Evolutionary conservation across 2,329 filamentous ascomycete species (phyloP), one percentile per base, ranked within the genome.

Genomic region (Alternaria ethzedia): DNA sequence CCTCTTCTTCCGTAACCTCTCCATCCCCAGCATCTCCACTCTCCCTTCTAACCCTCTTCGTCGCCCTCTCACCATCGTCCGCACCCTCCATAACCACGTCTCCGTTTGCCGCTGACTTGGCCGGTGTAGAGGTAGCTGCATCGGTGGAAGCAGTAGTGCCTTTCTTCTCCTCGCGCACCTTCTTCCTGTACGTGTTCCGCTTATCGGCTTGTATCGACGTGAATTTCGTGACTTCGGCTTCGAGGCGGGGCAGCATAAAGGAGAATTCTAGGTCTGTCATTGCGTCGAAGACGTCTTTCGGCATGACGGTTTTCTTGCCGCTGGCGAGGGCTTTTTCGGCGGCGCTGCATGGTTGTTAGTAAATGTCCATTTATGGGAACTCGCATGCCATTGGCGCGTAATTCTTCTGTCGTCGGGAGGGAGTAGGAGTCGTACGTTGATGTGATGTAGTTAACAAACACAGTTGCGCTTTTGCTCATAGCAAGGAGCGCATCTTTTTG

Each of bases 401-500:
- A 17, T n/a, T 23, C n/a, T 1, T 25, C 36, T 44, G 17, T 10
- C 17, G 28, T 4, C 9, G 12, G 47, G 15, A 23, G 7, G 23
- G 4, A 15, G 47, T 10, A 13, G 8, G 17, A 6, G 6, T 54
- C 90, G 58, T 86, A 95, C 92, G 89, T 87, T 65, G 88, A 86
- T 47, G 91, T 90, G 30, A 96, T 83, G 78, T 94, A 92, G 81
- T 88, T 95, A 71, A 96, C 90, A 75, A 96, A 96, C 0, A 96
- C 89, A 1, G 91, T 94, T 8, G 92, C 90, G 79, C 91, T 91
- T 81, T 94, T 94, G 69, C 88, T 91, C 82, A 96, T 86, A 10
- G 92, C 92, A 55, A 93, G 81, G 58, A 94, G 87, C 45, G 92
- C 92, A 82, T 94, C 93, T 74, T 90, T 92, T 78, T 95, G 91